phyloP scores from a whole-genome alignment of 1,139 yeast species.

The Debaryomycetaceae sp. region DNA sequence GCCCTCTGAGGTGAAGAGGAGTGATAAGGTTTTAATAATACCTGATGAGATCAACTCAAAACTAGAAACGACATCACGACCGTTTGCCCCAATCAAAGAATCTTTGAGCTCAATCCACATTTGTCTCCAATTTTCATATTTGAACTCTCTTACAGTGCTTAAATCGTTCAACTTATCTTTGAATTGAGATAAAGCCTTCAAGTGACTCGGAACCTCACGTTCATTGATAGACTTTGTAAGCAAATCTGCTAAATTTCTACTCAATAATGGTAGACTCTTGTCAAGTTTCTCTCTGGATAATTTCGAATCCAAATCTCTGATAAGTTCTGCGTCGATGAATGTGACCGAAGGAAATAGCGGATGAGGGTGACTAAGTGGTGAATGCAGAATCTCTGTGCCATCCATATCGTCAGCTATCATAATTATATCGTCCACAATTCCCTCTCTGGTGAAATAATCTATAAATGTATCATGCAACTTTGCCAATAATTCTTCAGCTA shows the following conservation, averaged over 20 bases:
- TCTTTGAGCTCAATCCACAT: conserved; percentile 47
- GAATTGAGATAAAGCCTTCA: conserved; percentile 16
- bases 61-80: conserved; percentile 48
- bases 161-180: conserved; percentile 11
- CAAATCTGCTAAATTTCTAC: background rate
- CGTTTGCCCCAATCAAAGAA: conserved; percentile 18
- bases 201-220: conserved; percentile 13
- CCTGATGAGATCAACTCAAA: conserved; percentile 77
- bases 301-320: conserved; percentile 25
- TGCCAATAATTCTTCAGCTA: conserved; percentile 44
- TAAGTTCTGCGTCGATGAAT: conserved; percentile 31
- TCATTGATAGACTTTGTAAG: background rate
- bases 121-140: conserved; percentile 38
- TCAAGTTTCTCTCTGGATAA: conserved; percentile 18
- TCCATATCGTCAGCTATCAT: conserved; percentile 10
- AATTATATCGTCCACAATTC: conserved; percentile 55
- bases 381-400: conserved; percentile 5
- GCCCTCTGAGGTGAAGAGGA: conserved; percentile 30
- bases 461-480: conserved; percentile 45
- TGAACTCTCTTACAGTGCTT: conserved; percentile 9
- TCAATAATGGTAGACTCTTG: background rate
- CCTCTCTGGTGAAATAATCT: conserved; percentile 64
- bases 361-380: conserved; percentile 7
- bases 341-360: conserved; percentile 17
- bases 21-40: conserved; percentile 46